phyloP scores from a whole-genome alignment of 176 grass and related monocot species.

The Triticum monococcum region DNA sequence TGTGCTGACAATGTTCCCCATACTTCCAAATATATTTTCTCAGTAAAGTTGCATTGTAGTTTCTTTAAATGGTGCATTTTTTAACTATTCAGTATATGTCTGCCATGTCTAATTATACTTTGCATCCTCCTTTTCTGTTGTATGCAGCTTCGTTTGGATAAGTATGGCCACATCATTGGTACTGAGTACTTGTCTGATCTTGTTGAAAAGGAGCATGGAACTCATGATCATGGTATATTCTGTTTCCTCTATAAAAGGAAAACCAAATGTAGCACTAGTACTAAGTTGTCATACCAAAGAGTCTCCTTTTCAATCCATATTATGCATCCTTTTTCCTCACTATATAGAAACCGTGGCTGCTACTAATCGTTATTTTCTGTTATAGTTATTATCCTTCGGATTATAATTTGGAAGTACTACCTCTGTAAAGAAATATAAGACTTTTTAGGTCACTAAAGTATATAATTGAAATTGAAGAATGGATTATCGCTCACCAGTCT shows the following conservation, averaged over 20 bases:
- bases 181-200: conserved; percentile 92
- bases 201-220: conserved; percentile 85
- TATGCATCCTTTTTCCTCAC: not conserved
- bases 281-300: not conserved
- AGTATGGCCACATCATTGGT: conserved; percentile 71
- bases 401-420: not conserved
- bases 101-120: conserved; percentile 35
- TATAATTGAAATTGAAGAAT: conserved; percentile 6
- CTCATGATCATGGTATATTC: conserved; percentile 75
- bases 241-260: not conserved
- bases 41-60: not conserved
- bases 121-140: conserved; percentile 1
- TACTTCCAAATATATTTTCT: not conserved
- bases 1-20: not conserved
- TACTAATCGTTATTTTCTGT: not conserved
- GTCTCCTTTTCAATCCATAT: not conserved
- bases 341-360: not conserved
- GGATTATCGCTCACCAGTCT: not conserved
- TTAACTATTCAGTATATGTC: not conserved
- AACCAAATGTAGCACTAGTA: not conserved
- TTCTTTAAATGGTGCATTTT: conserved; percentile 10
- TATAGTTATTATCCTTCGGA: not conserved
- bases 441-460: not conserved
- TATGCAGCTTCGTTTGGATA: conserved; percentile 82
- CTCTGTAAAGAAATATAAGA: too few species aligned